Base-by-base conservation (phyloP, 495 filamentous ascomycete genomes). In the Aspergillus hancockii region DNA sequence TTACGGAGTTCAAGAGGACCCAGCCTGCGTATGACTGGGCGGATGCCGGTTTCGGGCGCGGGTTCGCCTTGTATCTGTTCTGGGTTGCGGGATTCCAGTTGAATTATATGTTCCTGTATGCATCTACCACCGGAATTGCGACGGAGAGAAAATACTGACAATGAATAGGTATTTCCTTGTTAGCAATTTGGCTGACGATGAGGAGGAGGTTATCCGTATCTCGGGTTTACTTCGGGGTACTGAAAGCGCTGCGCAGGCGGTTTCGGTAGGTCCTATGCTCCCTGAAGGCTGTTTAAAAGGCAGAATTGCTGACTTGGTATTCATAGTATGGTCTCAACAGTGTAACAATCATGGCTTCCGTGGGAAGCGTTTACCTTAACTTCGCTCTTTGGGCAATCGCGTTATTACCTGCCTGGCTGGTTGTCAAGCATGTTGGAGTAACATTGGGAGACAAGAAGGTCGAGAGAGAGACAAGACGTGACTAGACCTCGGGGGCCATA, bases 91-190 rank as follows among this genome's bases (percentile, higher is more conserved):
- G 82, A 0, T 88, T 88, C 63, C 84, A 88, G 67, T 56, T 86
- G 19, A 88, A 87, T 59, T 88, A 87, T 64, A 76, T 87, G 58
- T 87, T 81, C 63, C 64, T 86, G 75, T 86, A 64, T 68, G 81
- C 71, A 34, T 16, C 7, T 4, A 1, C 1, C 6, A 4, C 9
- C n/a, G 7, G 3, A 4, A 16, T 2, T 45, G 34, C 16, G 8
- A 8, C 10, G 0, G 23, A 18, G n/a, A 25, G 23, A 1, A 13
- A 25, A 60, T n/a, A 50, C 63, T 67, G 22, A 68, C 53, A 10
- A 21, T 13, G 22, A 3, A 30, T 16, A 84, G 82, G 31, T 87
- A 86, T 71, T 88, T 87, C 63, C 72, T 87, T 56, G 80, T 87
- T 38, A 75, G 80, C 19, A 83, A 87, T 55, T 55, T 88, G 34